Base-by-base conservation (phyloP, 2,329 filamentous ascomycete species). In the Sclerotinia trifoliorum region DNA sequence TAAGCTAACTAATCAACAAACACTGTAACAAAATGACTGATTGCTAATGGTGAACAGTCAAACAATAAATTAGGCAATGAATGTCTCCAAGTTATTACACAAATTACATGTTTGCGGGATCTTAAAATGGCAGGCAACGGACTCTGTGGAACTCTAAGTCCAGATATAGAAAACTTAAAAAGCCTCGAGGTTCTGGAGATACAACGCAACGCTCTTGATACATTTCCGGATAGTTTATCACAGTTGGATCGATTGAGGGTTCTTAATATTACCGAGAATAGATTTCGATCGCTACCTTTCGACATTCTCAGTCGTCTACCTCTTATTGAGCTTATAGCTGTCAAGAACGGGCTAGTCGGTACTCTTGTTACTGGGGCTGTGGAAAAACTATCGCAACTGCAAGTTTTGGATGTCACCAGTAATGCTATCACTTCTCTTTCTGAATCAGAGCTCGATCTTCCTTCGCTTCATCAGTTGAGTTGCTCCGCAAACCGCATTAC, bases 401-500 rank as follows among this genome's bases (percentile, higher is more conserved):
- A 96, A 75, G 85, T 83, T 7, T 80, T 99, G 24, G 91, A 97
- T 72, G 83, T 95, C 10, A 90, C 92, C 0, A 86, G 86, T 58
- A 98, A 98, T 75, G 86, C 89, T 42, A 80, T 98, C 19, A 83
- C 81, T 7, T 70, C 71, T 62, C 49, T 78, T 1, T 69, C 74
- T 32, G 64, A 67, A 1, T 74, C 72, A 5, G 58, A 65, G 15
- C 19, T 82, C 4, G 70, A 86, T 76, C 70, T 89, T 32, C 93
- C 94, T 0, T 86, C 84, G 11, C 79, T 97, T 32, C 89, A 91
- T 71, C 87, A 88, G 61, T 80, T 98, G 15, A 88, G 89, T 46
- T 81, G 96, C n/a, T 91, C 91, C 1, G 88, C 90, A 78, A 99
- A 99, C 77, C 86, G 92, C 15, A 81, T 99, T 8, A 86, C 87